Evolutionary conservation across 2,329 filamentous ascomycete species (phyloP), one percentile per base, ranked within the genome.

Genomic region (Apiospora sp.): DNA sequence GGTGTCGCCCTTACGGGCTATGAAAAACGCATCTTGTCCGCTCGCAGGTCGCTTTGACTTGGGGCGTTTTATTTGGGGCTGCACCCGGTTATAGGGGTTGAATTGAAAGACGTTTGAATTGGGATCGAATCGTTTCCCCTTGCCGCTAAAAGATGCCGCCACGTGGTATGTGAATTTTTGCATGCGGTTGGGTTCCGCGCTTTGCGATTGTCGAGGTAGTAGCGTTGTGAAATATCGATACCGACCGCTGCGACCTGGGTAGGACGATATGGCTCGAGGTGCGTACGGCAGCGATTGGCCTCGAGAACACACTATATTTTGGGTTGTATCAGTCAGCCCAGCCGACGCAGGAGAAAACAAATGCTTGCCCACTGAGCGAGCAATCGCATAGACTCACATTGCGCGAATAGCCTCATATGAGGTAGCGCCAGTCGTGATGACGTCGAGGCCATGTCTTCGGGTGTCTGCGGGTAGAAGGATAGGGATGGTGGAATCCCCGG

Each of bases 11-110:
- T 98, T 86, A 34, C 92, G 90, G 79, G 93, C 90, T 77, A 96
- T 92, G 83, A 99, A 99, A 85, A 98, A 98, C 72, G 96, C 94
- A 87, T 99, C 96, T 83, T 99, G 95, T 22, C 96, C 96, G 69
- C 93, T 96, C 73, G 91, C 92, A 69, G 92, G 93, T 34, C 93
- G 90, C 74, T 86, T 87, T 76, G 85, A 86, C 80, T 90, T 90
- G 79, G 88, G 86, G 44, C 79, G 81, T 76, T 87, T 82, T 76
- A 84, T 84, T 69, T 86, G 86, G 73, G 85, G 86, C 74, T 87
- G 88, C 75, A 88, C 90, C 69, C 86, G 86, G 78, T 90, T 86
- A 82, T 90, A 87, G 1, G 90, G 90, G 75, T 92, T 91, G 84
- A 94, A 95, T 79, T 92, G 90, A 82, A 93, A 93, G 72, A 93